Evolutionary conservation across 371 early-diverging fungal genomes (phyloP).

Genomic region (Mortierella sp.): DNA sequence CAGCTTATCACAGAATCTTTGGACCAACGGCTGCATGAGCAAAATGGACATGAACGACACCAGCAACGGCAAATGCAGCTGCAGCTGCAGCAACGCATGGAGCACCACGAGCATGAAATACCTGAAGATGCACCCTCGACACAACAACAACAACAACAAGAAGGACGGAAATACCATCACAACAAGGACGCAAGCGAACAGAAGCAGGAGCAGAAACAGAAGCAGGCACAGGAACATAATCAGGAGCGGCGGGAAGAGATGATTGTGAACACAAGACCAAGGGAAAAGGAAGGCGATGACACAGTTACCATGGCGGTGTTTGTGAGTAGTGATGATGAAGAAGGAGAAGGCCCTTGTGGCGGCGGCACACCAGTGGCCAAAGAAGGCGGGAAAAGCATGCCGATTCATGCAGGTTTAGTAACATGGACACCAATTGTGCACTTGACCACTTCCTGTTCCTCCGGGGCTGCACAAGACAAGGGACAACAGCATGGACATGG

Average conservation of each 20-base stretch:
- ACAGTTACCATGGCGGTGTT: neutral
- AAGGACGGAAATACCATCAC: neutral
- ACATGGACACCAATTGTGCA: too few species aligned
- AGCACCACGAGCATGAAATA: conserved; percentile 3
- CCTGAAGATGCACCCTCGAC: too few species aligned
- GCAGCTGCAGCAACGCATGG: neutral
- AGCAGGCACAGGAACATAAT: neutral
- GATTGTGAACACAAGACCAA: neutral
- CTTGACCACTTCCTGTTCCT: too few species aligned
- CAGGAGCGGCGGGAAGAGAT: neutral
- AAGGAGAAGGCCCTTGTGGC: neutral
- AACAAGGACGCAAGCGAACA: neutral
- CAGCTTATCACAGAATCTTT: neutral
- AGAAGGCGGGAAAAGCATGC: conserved; percentile 7
- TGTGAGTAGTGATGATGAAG: too few species aligned
- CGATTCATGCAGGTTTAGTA: conserved; percentile 5
- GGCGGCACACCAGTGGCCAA: conserved; percentile 1
- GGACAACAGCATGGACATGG: too few species aligned
- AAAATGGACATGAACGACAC: neutral
- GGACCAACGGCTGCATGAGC: neutral
- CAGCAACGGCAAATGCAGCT: neutral
- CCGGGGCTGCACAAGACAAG: too few species aligned
- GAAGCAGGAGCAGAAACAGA: neutral
- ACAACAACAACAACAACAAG: conserved; percentile 3
- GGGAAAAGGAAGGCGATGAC: neutral